Evolutionary conservation across 331 rosid genomes (phyloP).

Genomic region (Rosa hybrid): DNA sequence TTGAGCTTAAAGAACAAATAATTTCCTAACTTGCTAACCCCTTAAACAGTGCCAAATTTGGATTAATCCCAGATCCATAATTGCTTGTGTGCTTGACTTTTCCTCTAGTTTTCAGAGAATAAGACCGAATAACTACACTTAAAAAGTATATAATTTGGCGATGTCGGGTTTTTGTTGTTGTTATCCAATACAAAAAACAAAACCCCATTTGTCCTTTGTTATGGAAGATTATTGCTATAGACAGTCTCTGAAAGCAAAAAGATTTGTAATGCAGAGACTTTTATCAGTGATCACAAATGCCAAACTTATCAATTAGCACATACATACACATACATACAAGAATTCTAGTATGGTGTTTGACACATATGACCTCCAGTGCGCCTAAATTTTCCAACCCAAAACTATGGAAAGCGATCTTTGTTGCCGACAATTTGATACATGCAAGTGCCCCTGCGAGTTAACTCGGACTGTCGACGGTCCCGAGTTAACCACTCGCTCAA

Average conservation of each 20-base stretch:
- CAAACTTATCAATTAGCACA: constrained; percentile 33
- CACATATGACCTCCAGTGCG: constrained; percentile 35
- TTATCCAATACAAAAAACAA: constrained; percentile 39
- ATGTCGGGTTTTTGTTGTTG: constrained; percentile 37
- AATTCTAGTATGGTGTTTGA: constrained; percentile 11
- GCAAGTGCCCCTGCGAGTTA: constrained; percentile 21
- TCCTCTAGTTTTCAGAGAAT: constrained; percentile 18
- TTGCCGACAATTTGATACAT: constrained; percentile 49
- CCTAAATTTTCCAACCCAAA: constrained; percentile 23
- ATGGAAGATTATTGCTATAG: constrained; percentile 7
- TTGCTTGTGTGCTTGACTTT: constrained; percentile 34
- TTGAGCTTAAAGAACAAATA: not conserved
- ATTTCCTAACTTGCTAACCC: not conserved
- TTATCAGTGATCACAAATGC: constrained; percentile 25
- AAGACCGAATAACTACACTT: constrained; percentile 13
- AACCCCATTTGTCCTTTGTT: constrained; percentile 31
- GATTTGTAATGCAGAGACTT: constrained; percentile 40
- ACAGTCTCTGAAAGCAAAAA: constrained; percentile 19
- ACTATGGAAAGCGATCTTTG: constrained; percentile 27
- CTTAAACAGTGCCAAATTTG: constrained; percentile 16
- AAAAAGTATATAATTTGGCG: constrained; percentile 20
- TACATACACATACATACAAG: not conserved
- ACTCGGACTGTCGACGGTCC: constrained; percentile 25
- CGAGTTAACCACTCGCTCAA: constrained; percentile 24
- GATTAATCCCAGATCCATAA: constrained; percentile 34